Evolutionary conservation across 768 basidiomycete species (phyloP), one percentile per base, ranked within the genome.

Genomic region (Tylopilus balloui): DNA sequence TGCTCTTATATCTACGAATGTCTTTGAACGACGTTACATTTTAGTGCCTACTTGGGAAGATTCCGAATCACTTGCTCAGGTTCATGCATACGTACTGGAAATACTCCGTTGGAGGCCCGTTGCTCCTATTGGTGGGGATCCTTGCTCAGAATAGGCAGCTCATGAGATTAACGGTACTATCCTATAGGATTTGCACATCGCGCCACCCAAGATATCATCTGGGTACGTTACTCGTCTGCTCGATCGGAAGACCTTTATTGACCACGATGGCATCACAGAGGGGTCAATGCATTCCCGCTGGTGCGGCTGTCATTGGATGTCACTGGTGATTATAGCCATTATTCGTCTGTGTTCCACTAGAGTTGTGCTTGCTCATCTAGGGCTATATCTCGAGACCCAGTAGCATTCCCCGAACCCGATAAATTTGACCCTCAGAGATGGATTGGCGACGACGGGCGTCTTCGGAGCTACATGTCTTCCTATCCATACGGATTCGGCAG

Each of bases 131-230:
- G 69, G 71, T 59, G 10, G 47, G 40, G 45, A 11, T 3, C 12
- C 19, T 29, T 13, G n/a, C n/a, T n/a, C 1, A 19, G 14, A 32
- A 9, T 4, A 13, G 1, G 2, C 3, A 3, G 5, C 11, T 12
- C 8, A 20, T 4, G 31, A 15, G n/a, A 24, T 32, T 42, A 19
- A 51, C n/a, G 6, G 6, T 19, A 17, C 11, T 13, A 19, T 40
- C n/a, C 2, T 24, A 19, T 14, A 64, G 63, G 83, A 0, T 79
- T 84, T 48, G 70, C 78, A 1, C 85, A 87, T 53, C 75, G 76
- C 12, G 75, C 82, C 0, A 84, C 80, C 0, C 75, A 75, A 42
- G 83, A 85, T 47, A 74, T 86, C 31, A 58, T 78, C 20, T 86
- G 80, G 78, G 80, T 80, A 51, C 7, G 57, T 42, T 28, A 10